Base-by-base conservation (phyloP, 148 eudicot species). In the Simmondsia chinensis region DNA sequence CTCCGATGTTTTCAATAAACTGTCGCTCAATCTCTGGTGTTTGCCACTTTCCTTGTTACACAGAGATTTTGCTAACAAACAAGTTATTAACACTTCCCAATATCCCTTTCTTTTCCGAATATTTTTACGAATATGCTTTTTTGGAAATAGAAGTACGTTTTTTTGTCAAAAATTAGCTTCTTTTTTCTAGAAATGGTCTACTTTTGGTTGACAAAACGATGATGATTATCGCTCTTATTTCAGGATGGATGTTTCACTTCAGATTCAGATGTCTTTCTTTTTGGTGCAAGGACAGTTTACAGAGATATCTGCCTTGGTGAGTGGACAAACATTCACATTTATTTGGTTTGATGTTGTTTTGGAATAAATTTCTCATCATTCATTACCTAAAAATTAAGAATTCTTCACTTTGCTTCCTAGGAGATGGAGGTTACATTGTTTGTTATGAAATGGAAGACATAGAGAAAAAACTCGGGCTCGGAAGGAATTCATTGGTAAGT, bases 171-270 rank as follows among this genome's bases (percentile, higher is more conserved):
- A n/a, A n/a, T n/a, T n/a, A n/a, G n/a, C n/a, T n/a, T n/a, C n/a
- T n/a, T n/a, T n/a, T n/a, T n/a, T n/a, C n/a, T n/a, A n/a, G n/a
- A n/a, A n/a, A n/a, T n/a, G 6, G 6, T 28, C 31, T 9, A 28
- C 5, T 5, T 28, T 5, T 28, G 31, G 31, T 5, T 4, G n/a
- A 33, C 29, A 28, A 16, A 25, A 39, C 21, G 6, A 23, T 41
- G 36, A 51, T 46, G 53, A 34, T 33, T 48, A 32, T 50, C 34
- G 19, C 31, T 20, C 13, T 47, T 22, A 10, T 52, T 28, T 46
- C 77, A 89, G 97, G 97, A 89, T 72, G 97, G 95, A 50, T 89
- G 97, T 66, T 89, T 89, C 73, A 69, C 80, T 45, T 78, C 95
- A 29, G 97, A 89, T 64, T 89, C 97, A 26, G 97, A 89, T 72